These are phyloP conservation scores for Reticulascus tulasneorum DNA, from an alignment of 2,329 filamentous ascomycete genomes.

Conservation along the genomic window DNA sequence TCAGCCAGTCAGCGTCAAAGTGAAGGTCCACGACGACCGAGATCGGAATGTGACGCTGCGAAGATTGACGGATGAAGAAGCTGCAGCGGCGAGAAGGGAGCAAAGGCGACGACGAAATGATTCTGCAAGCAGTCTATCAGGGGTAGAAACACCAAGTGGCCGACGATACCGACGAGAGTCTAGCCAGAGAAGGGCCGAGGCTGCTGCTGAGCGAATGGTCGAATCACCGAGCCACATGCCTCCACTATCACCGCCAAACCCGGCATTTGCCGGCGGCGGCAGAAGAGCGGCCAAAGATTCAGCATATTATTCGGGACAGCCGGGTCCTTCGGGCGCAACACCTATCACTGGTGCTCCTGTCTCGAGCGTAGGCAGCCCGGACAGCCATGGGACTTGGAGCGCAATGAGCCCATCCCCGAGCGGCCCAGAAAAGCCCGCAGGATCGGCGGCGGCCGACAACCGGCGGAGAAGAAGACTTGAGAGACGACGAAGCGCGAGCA, in stretches of 20 bases:
- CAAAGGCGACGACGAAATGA: constrained; percentile 38
- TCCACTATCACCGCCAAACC: constrained; percentile 51
- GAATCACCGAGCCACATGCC: constrained; percentile 34
- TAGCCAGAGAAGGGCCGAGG: constrained; percentile 41
- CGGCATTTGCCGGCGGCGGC: constrained; percentile 50
- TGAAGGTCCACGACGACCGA: constrained; percentile 57
- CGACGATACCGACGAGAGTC: constrained; percentile 53
- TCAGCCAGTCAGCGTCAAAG: constrained; percentile 52
- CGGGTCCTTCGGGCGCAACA: constrained; percentile 35
- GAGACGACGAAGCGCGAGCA: constrained; percentile 39
- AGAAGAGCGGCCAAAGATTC: constrained; percentile 54
- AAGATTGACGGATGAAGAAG: constrained; percentile 58
- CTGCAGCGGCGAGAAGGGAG: constrained; percentile 36
- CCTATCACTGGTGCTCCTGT: constrained; percentile 38
- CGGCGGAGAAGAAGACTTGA: constrained; percentile 54
- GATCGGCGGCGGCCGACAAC: constrained; percentile 41
- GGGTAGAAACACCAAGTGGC: constrained; percentile 46
- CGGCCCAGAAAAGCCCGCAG: constrained; percentile 30
- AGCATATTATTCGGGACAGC: constrained; percentile 55
- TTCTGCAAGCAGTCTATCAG: constrained; percentile 54
- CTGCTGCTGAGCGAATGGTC: constrained; percentile 39
- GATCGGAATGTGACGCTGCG: constrained; percentile 59
- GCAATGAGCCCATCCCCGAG: constrained; percentile 45
- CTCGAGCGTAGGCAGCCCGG: constrained; percentile 42
- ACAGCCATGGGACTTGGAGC: constrained; percentile 51